These are phyloP conservation scores for Dothidotthia symphoricarpi DNA, from an alignment of 2,329 filamentous ascomycete species.

Conservation along the genomic window DNA sequence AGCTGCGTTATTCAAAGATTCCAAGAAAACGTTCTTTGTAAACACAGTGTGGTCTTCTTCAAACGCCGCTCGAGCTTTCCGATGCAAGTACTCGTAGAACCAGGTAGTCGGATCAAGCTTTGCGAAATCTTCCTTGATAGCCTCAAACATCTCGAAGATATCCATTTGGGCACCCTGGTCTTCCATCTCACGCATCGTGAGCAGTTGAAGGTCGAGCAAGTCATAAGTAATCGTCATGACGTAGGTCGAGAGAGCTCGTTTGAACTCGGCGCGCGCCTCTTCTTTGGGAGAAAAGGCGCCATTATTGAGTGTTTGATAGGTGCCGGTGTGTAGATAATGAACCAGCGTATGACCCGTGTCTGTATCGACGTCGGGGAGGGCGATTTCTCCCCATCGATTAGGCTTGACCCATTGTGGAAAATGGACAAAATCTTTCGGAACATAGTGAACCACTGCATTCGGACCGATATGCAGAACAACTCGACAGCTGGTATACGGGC, in stretches of 20 bases:
- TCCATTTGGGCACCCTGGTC: neutral
- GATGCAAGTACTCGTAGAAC: slow-evolving; percentile 1
- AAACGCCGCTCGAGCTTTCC: slow-evolving; percentile 3
- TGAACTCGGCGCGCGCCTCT: neutral
- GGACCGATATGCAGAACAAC: too few species aligned
- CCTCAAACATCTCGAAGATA: neutral
- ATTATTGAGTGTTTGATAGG: slow-evolving; percentile 24
- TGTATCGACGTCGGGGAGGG: slow-evolving; percentile 14
- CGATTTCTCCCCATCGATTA: neutral
- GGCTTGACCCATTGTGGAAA: too few species aligned
- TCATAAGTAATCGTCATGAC: neutral
- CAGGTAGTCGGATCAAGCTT: neutral
- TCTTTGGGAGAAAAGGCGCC: neutral
- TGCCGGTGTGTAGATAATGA: slow-evolving; percentile 28
- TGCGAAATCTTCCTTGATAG: neutral
- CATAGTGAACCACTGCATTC: too few species aligned
- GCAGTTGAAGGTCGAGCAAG: slow-evolving; percentile 1
- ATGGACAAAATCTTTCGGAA: too few species aligned
- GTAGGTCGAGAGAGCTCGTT: neutral
- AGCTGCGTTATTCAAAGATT: neutral
- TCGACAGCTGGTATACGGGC: too few species aligned
- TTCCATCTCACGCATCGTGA: slow-evolving; percentile 4
- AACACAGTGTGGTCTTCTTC: slow-evolving; percentile 1
- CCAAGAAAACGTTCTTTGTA: neutral
- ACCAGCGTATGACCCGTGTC: slow-evolving; percentile 20